Percentiles rank a stretch among this genome's conserved stretches.
Evolutionary conservation across 805 yeast species (phyloP).

Genomic region (Lachancea sp.): DNA sequence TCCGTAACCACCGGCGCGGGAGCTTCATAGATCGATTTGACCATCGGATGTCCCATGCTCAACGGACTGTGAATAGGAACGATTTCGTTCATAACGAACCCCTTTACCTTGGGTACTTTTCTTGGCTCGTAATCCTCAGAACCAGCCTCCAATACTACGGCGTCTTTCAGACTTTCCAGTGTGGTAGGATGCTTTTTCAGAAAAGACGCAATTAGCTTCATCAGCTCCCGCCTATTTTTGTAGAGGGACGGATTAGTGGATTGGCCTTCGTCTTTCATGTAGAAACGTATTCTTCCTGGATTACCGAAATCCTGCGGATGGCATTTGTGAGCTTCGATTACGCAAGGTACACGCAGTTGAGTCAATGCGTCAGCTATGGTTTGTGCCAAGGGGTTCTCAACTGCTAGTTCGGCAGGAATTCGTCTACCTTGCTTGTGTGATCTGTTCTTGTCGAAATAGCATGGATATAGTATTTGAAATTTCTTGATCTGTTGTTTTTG

Average conservation of each 20-base stretch:
- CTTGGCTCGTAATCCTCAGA: slow-evolving; percentile 48
- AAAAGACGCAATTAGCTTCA: slow-evolving; percentile 54
- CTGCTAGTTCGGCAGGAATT: slow-evolving; percentile 60
- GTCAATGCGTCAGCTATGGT: slow-evolving; percentile 68
- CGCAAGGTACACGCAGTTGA: slow-evolving; percentile 30
- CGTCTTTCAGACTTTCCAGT: slow-evolving; percentile 51
- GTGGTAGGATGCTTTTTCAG: slow-evolving; percentile 66
- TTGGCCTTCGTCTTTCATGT: slow-evolving; percentile 48
- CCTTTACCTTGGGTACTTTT: slow-evolving; percentile 71
- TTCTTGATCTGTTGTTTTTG: slow-evolving; percentile 58
- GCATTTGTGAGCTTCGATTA: slow-evolving; percentile 71
- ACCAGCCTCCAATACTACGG: slow-evolving; percentile 57
- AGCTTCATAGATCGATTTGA: slow-evolving; percentile 57
- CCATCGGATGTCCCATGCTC: slow-evolving; percentile 77
- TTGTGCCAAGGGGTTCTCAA: slow-evolving; percentile 81
- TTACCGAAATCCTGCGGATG: slow-evolving; percentile 98
- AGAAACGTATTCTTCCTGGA: slow-evolving; percentile 89
- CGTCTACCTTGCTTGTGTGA: slow-evolving; percentile 77
- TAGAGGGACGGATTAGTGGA: slow-evolving; percentile 27
- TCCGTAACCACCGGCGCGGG: slow-evolving; percentile 40
- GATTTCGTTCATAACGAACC: slow-evolving; percentile 77
- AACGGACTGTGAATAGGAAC: slow-evolving; percentile 84
- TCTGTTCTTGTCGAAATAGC: slow-evolving; percentile 79
- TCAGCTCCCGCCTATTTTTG: slow-evolving; percentile 57
- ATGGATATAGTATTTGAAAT: slow-evolving; percentile 79